Evolutionary conservation across 441 rosid species (phyloP).

Genomic region (Flueggea neowawraea): DNA sequence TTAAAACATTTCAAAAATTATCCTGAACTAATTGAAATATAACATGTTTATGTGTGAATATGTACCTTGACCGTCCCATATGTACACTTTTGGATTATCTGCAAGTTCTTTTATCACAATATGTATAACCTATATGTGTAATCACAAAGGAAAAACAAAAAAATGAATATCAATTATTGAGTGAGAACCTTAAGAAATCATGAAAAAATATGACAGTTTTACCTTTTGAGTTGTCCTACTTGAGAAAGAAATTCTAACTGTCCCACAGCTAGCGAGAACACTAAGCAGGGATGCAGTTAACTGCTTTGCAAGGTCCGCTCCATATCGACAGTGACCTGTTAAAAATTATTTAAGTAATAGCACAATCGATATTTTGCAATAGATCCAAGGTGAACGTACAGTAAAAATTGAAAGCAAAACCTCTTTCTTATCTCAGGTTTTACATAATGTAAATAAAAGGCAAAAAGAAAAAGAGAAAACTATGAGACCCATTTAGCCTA

Average conservation of each 20-base stretch:
- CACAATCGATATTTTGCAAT: neutral
- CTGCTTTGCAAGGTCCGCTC: constrained; percentile 77
- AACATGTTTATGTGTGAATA: neutral
- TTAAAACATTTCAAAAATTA: constrained; percentile 13
- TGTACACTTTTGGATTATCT: constrained; percentile 66
- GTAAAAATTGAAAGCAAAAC: neutral
- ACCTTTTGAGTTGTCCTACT: constrained; percentile 80
- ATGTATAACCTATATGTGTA: constrained; percentile 47
- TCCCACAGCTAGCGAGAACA: constrained; percentile 73
- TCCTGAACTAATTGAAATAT: neutral
- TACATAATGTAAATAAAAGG: neutral
- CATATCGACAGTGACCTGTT: constrained; percentile 73
- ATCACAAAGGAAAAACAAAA: neutral
- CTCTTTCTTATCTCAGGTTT: neutral
- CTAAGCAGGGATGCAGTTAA: constrained; percentile 45
- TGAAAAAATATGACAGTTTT: constrained; percentile 1
- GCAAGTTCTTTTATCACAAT: constrained; percentile 55
- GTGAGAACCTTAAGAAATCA: neutral
- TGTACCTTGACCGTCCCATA: constrained; percentile 90
- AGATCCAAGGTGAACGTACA: neutral
- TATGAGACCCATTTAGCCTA: neutral
- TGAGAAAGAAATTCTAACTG: constrained; percentile 83
- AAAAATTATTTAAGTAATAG: neutral
- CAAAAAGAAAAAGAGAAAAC: neutral
- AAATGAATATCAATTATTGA: neutral